Conservation (phyloP, 768 basidiomycete species). For the Saitozyma sp. region DNA sequence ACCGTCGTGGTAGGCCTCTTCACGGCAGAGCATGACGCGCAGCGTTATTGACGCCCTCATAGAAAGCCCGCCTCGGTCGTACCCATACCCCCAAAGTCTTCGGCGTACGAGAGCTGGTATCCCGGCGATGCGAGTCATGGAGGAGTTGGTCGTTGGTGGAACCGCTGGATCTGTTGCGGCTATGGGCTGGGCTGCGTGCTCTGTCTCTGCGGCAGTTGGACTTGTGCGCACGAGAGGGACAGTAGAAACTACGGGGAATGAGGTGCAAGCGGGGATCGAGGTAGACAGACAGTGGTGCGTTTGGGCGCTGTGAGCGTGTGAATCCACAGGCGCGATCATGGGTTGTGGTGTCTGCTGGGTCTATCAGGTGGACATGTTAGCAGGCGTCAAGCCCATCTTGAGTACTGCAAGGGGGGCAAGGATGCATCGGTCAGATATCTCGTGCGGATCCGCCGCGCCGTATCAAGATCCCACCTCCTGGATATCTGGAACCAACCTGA, state of each 20-base stretch:
- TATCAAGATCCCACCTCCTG: too few species aligned
- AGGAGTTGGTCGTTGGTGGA: slow-evolving; percentile 41
- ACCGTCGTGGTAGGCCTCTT: neutral
- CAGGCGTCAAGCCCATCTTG: neutral
- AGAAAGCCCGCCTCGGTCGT: neutral
- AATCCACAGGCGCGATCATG: too few species aligned
- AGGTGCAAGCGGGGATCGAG: neutral
- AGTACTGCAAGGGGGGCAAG: neutral
- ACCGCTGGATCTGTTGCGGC: slow-evolving; percentile 39
- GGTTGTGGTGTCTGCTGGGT: neutral
- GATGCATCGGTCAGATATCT: too few species aligned
- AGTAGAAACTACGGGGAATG: slow-evolving; percentile 4
- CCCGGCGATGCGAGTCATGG: slow-evolving; percentile 33
- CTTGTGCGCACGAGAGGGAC: slow-evolving; percentile 32
- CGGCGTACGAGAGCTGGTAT: slow-evolving; percentile 34
- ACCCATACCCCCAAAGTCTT: slow-evolving; percentile 5
- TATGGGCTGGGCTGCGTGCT: slow-evolving; percentile 38
- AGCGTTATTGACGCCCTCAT: neutral
- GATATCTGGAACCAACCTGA: too few species aligned
- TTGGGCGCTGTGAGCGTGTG: neutral
- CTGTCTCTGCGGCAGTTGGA: slow-evolving; percentile 38
- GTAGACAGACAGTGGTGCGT: neutral
- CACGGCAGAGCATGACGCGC: neutral
- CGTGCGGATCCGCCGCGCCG: too few species aligned
- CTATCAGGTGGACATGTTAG: neutral